Conservation (phyloP, 345 rosid species). For the Reutealis trisperma region DNA sequence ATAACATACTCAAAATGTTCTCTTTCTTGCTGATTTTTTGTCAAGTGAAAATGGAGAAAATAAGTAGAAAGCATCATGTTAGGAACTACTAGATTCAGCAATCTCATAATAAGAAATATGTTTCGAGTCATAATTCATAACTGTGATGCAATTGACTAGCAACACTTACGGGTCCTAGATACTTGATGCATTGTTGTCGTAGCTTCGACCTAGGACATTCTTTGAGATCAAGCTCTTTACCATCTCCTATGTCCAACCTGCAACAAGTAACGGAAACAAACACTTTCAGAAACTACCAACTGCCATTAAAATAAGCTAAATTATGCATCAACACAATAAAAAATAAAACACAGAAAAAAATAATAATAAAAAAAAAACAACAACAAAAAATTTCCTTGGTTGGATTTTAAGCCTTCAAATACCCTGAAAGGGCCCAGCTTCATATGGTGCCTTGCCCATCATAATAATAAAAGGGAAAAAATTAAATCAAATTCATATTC, state of each 20-base stretch:
- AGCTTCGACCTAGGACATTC: conserved; percentile 68
- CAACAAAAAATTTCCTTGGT: neutral
- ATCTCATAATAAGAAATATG: neutral
- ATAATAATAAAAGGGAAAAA: neutral
- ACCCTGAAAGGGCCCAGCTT: neutral
- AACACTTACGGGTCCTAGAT: conserved; percentile 85
- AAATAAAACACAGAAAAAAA: neutral
- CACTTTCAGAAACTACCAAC: neutral
- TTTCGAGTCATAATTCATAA: neutral
- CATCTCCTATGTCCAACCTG: conserved; percentile 93
- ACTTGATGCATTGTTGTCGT: conserved; percentile 75
- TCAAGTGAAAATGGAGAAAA: neutral
- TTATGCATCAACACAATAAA: neutral
- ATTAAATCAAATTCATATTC: neutral
- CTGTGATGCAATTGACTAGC: neutral
- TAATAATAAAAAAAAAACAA: neutral
- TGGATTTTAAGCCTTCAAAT: neutral
- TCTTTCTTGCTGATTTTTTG: conserved; percentile 77
- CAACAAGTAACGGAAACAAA: conserved; percentile 1
- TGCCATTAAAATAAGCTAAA: neutral
- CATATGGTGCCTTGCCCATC: neutral
- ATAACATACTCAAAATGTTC: conserved; percentile 68
- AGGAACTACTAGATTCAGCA: conserved; percentile 14
- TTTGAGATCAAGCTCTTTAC: conserved; percentile 68
- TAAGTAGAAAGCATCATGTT: neutral